Conservation (phyloP, 116 monocot genomes). For the Cymodocea nodosa region DNA sequence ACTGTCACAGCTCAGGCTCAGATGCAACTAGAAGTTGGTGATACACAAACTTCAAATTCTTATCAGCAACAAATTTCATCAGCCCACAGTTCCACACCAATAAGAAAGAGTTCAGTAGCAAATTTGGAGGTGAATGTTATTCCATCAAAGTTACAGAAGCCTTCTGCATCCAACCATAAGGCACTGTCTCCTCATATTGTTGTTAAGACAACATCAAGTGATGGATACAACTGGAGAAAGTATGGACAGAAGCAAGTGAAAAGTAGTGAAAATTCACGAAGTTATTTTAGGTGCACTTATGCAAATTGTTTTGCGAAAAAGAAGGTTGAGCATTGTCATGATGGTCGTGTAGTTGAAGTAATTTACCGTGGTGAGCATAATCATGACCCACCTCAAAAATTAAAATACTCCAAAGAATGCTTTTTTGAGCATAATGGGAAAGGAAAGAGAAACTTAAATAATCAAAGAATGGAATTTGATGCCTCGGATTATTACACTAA, state of each 20-base stretch:
- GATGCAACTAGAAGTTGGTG: conserved; percentile 44
- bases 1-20: conserved; percentile 86
- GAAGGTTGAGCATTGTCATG: conserved; percentile 75
- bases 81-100: conserved; percentile 16
- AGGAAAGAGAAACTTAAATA: conserved; percentile 23
- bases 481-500: background rate
- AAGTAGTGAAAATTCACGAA: conserved; percentile 47
- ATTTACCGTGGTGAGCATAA: conserved; percentile 69
- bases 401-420: conserved; percentile 33
- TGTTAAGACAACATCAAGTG: conserved; percentile 17
- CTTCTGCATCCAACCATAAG: conserved; percentile 9
- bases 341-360: conserved; percentile 73
- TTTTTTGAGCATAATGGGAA: background rate
- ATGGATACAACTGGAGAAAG: conserved; percentile 56
- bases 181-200: conserved; percentile 14
- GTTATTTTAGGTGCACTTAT: conserved; percentile 86
- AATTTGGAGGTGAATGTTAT: conserved; percentile 11
- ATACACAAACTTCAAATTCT: conserved; percentile 16
- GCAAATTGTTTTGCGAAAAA: conserved; percentile 72
- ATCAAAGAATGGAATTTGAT: conserved; percentile 15
- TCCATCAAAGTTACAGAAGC: conserved; percentile 3
- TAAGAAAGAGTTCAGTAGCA: conserved; percentile 16
- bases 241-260: conserved; percentile 65
- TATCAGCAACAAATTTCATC: conserved; percentile 11
- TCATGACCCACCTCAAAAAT: conserved; percentile 55